phyloP scores from a whole-genome alignment of 2,329 filamentous ascomycete genomes.

The Venturia nashicola region DNA sequence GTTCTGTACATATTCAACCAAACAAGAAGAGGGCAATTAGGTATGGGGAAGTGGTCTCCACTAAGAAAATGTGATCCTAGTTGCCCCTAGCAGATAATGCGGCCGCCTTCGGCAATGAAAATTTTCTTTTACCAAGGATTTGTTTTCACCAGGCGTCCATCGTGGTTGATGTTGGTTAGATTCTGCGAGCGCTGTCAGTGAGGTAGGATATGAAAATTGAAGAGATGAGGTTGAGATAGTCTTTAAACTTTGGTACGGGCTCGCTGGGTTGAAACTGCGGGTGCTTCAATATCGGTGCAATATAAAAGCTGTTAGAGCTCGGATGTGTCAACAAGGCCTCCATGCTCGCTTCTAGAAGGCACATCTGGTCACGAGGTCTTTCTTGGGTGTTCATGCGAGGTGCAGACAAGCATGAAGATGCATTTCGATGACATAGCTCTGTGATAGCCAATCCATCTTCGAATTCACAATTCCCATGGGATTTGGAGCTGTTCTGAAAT shows the following conservation, averaged over 20 bases:
- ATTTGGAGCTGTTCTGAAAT: no score
- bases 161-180: background rate
- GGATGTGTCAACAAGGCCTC: background rate
- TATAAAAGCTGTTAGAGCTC: background rate
- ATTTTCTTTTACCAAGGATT: background rate
- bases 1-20: conserved; percentile 1
- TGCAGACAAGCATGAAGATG: background rate
- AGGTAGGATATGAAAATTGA: no score
- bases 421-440: no score
- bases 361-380: background rate
- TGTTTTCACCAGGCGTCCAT: background rate
- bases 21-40: background rate
- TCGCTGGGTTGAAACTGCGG: background rate
- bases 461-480: no score
- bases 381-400: background rate
- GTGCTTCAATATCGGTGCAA: background rate
- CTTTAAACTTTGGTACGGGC: background rate
- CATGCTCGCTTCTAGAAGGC: background rate
- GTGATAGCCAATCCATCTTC: no score
- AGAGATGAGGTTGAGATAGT: conserved; percentile 1
- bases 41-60: background rate
- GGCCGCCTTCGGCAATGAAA: background rate
- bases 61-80: background rate
- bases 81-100: background rate
- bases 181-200: no score